A percentile compares a stretch with the other conserved stretches of the same genome.
phyloP scores from a whole-genome alignment of 345 rosid species.

The Heritiera littoralis region DNA sequence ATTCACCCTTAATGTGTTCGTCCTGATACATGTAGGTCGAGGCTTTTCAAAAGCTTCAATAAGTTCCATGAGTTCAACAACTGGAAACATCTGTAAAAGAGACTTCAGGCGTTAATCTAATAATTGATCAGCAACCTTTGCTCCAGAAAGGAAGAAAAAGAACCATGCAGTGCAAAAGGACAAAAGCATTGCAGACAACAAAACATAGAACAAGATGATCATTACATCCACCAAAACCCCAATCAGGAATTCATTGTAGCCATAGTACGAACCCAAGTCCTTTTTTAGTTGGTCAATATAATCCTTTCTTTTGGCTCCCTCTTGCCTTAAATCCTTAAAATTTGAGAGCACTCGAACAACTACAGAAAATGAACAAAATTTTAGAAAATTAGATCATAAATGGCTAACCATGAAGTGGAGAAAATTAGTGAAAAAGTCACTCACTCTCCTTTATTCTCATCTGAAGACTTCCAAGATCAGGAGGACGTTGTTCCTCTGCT shows the following conservation, averaged over 20 bases:
- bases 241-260: constrained; percentile 82
- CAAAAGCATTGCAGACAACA: background rate
- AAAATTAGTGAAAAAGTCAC: constrained; percentile 28
- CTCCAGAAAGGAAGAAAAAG: background rate
- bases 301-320: constrained; percentile 68
- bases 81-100: constrained; percentile 81
- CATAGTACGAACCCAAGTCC: constrained; percentile 81
- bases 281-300: constrained; percentile 67
- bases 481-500: constrained; percentile 70
- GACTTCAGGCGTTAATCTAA: constrained; percentile 21
- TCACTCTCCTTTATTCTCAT: constrained; percentile 81
- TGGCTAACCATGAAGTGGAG: background rate
- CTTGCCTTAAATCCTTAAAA: constrained; percentile 63
- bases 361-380: constrained; percentile 24
- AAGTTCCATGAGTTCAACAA: constrained; percentile 86
- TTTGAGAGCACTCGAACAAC: constrained; percentile 85
- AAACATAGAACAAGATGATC: constrained; percentile 15
- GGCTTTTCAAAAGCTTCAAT: constrained; percentile 95
- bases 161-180: background rate
- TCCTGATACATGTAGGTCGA: constrained; percentile 78
- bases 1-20: constrained; percentile 86
- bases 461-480: constrained; percentile 71
- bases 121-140: background rate
- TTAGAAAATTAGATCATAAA: constrained; percentile 8
- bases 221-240: constrained; percentile 80